Evolutionary conservation across 495 filamentous ascomycete species (phyloP).

Genomic region (Aspergillus cavernicola): DNA sequence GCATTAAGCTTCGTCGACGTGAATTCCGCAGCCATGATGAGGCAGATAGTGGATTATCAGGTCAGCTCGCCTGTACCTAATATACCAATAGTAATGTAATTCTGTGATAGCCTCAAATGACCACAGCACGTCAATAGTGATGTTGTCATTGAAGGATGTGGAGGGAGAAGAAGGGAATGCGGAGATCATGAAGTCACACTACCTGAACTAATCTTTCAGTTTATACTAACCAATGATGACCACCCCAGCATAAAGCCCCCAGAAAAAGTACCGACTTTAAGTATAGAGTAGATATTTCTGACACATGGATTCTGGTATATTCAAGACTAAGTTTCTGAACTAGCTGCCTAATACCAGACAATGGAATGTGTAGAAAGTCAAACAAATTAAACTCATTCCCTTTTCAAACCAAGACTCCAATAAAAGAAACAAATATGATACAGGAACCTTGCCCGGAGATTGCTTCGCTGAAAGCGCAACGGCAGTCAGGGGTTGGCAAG

Average conservation of each 20-base stretch:
- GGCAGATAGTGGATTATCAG: too few relatives aligned
- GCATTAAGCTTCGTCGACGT: slow-evolving; percentile 67
- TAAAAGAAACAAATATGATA: slow-evolving; percentile 37
- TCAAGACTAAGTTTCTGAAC: slow-evolving; percentile 1
- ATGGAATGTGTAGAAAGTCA: slow-evolving; percentile 10
- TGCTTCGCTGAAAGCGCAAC: background rate
- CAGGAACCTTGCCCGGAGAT: slow-evolving; percentile 32
- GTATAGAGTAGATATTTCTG: background rate
- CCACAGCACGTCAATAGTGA: too few relatives aligned
- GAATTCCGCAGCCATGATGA: slow-evolving; percentile 47
- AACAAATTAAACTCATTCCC: slow-evolving; percentile 27
- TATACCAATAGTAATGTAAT: too few relatives aligned
- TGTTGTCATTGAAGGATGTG: too few relatives aligned
- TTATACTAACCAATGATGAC: too few relatives aligned
- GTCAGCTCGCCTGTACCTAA: too few relatives aligned
- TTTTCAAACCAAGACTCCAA: slow-evolving; percentile 47
- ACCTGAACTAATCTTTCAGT: background rate
- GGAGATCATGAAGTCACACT: slow-evolving; percentile 13
- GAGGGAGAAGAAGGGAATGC: background rate
- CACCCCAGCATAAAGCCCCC: too few relatives aligned
- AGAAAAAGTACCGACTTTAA: too few relatives aligned
- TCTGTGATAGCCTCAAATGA: background rate
- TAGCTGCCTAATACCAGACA: slow-evolving; percentile 19
- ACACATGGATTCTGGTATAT: background rate
- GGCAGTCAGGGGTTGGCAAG: slow-evolving; percentile 8